Conservation (phyloP, 1,139 yeast genomes). For the Hyphopichia khmerensis region DNA sequence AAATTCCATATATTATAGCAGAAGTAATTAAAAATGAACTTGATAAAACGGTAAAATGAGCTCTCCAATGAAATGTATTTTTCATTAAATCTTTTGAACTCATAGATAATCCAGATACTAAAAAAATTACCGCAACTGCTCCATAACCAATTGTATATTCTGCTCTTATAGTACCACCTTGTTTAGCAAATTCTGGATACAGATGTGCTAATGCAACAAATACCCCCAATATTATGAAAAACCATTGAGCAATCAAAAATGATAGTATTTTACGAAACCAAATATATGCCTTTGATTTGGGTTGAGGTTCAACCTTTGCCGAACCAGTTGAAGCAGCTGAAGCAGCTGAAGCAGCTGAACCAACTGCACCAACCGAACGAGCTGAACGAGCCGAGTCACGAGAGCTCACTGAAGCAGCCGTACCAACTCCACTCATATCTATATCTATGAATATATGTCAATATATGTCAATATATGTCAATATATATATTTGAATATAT, state of each 20-base stretch:
- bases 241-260: constrained; percentile 59
- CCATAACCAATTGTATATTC: constrained; percentile 80
- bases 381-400: too few relatives aligned
- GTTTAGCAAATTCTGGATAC: constrained; percentile 80
- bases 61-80: constrained; percentile 75
- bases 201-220: constrained; percentile 73
- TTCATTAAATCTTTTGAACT: constrained; percentile 55
- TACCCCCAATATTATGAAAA: constrained; percentile 67
- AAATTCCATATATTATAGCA: constrained; percentile 72
- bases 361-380: too few relatives aligned
- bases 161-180: constrained; percentile 73
- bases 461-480: too few relatives aligned
- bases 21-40: constrained; percentile 75
- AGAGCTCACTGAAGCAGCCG: too few relatives aligned
- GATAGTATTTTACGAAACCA: constrained; percentile 12
- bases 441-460: too few relatives aligned
- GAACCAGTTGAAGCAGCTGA: too few relatives aligned
- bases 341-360: too few relatives aligned
- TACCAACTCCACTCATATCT: too few relatives aligned
- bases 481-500: too few relatives aligned
- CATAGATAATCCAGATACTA: constrained; percentile 80
- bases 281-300: background rate
- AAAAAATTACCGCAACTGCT: constrained; percentile 82
- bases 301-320: too few relatives aligned
- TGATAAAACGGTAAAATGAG: constrained; percentile 68